Percentiles rank a stretch among this genome's conserved stretches.
Conservation (phyloP, 805 yeast genomes). For the Saturnispora quitensis region DNA sequence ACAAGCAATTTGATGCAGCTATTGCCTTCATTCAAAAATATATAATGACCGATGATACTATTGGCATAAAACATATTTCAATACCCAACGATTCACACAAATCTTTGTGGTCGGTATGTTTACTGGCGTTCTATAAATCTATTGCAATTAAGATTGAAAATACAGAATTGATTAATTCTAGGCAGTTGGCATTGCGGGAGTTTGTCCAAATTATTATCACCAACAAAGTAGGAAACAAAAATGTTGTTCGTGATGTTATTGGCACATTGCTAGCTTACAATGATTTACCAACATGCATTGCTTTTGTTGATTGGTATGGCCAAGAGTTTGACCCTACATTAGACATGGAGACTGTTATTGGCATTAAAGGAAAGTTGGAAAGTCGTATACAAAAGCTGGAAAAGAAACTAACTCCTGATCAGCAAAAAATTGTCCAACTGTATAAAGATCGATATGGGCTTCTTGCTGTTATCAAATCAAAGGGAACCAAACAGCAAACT, state of each 20-base stretch:
- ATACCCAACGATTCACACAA: neutral
- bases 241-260: slow-evolving; percentile 9
- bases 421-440: neutral
- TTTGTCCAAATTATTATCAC: slow-evolving; percentile 15
- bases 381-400: slow-evolving; percentile 3
- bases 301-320: slow-evolving; percentile 6
- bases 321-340: neutral
- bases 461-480: neutral
- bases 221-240: slow-evolving; percentile 3
- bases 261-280: slow-evolving; percentile 22
- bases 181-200: slow-evolving; percentile 13
- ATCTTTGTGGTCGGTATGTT: slow-evolving; percentile 8
- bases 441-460: slow-evolving; percentile 5
- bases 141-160: slow-evolving; percentile 5
- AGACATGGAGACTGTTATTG: neutral
- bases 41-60: slow-evolving; percentile 11
- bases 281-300: slow-evolving; percentile 12
- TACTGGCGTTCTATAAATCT: slow-evolving; percentile 10
- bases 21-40: slow-evolving; percentile 27
- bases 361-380: slow-evolving; percentile 3
- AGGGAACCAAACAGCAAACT: neutral
- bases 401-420: neutral
- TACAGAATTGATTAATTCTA: slow-evolving; percentile 2
- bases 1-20: slow-evolving; percentile 24
- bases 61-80: slow-evolving; percentile 7